Base-by-base conservation (phyloP, 2,329 filamentous ascomycete genomes). In the Penicillium psychrosexuale region DNA sequence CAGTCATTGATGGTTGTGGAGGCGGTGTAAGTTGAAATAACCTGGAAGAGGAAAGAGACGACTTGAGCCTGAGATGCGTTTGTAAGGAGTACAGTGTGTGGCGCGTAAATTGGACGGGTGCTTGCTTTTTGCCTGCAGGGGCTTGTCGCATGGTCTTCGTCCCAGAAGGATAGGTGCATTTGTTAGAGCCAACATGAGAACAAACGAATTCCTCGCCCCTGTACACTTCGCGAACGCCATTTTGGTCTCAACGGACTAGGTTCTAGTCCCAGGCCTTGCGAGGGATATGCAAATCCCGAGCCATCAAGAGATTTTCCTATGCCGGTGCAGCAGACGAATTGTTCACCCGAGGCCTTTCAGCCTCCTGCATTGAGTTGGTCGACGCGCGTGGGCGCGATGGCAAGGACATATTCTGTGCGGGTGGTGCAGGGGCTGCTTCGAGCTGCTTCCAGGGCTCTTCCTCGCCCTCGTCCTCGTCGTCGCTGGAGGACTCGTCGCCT, bases 381-480 rank as follows among this genome's bases (percentile, higher is more conserved):
- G 62, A 55, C 3, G 47, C 44, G 33, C 53, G 61, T 44, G 62
- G 54, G 19, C 63, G 50, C 49, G 58, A 61, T 3, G 66, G 60
- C 37, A 64, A 47, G 30, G 57, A 39, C n/a, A 42, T 38, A n/a
- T 59, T 51, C 39, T 57, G 48, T 30, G 44, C 37, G 17, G 57
- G 53, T 33, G 64, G 60, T 22, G 31, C 22, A 19, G 57, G 53
- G 2, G 71, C 61, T 13, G 67, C 64, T 57, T 76, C 72, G 31
- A 74, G 69, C 22, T 69, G 64, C 17, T 68, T 61, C 30, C 61
- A 65, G 3, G 55, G 57, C 44, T 66, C 63, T 22, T 70, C 66
- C 3, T 67, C 66, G n/a, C 58, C 61, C 9, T 72, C 69, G 17
- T 70, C 68, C 36, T 76, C 72, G 15, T 73, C 72, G 19, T 72